Evolutionary conservation across 2,329 filamentous ascomycete species (phyloP), one percentile per base, ranked within the genome.

Genomic region (Nigrospora osmanthi): DNA sequence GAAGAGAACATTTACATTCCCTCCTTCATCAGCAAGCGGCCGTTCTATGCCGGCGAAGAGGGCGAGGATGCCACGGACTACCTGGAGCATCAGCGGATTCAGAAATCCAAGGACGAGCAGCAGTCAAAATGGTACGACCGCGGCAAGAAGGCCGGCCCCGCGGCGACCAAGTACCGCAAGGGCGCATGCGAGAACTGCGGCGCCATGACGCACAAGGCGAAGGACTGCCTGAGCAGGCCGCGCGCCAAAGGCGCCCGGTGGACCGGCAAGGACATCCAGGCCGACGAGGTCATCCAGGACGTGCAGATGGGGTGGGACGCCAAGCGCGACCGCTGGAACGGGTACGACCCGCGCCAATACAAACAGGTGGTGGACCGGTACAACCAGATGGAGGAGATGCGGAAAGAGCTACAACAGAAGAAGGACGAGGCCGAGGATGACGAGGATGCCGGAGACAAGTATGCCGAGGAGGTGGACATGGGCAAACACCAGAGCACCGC

Each of bases 1-100:
- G 89, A 95, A 66, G 89, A 93, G 67, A 98, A 98, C 76, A 83
- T 96, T 65, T 98, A 98, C 74, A 98, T 98, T 59, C 93, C 93
- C 6, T 83, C 87, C 44, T 98, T 96, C 75, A 98, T 98, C 70
- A 90, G 89, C 57, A 96, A 95, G 66, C 90, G 94, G 55, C 93
- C 93, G 5, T 98, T 98, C 69, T 98, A 97, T 66, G 83, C 94
- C 44, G 81, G 79, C 57, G 82, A 87, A 56, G 87, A 89, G 60
- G 83, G 84, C 53, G 80, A 84, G 48, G 77, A 85, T 49, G 78
- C 79, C 55, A 80, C 78, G 61, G 90, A 97, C 59, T 98, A 97
- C 63, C 87, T 98, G 52, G 89, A 95, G 67, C 93, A 98, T 80
- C 93, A 98, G 61, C 88, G 90, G 63, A 73, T 91, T 23, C 40